These are phyloP conservation scores for Cryphonectria parasitica DNA, from an alignment of 2,329 filamentous ascomycete species.

Conservation along the genomic window DNA sequence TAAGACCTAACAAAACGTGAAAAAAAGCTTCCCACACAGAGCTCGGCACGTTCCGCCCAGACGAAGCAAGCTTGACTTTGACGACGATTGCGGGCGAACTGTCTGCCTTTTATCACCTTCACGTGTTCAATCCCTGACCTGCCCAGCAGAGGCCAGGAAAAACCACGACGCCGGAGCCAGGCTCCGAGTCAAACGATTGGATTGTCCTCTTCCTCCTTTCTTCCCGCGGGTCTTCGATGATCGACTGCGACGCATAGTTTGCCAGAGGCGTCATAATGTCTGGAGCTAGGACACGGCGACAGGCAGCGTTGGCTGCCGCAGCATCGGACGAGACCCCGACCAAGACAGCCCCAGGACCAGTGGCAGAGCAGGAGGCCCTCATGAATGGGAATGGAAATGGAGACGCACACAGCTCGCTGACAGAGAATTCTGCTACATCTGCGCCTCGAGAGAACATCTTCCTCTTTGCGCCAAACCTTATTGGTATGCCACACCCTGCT, in stretches of 20 bases:
- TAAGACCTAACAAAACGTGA: not conserved
- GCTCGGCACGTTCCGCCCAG: not conserved
- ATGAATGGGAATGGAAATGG: slow-evolving; percentile 57
- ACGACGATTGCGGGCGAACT: not conserved
- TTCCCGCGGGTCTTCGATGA: slow-evolving; percentile 7
- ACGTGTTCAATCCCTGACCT: not conserved
- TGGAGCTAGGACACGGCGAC: slow-evolving; percentile 32
- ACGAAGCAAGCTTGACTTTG: not conserved
- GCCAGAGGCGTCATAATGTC: slow-evolving; percentile 28
- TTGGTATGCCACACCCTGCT: slow-evolving; percentile 58
- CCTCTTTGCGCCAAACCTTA: slow-evolving; percentile 79
- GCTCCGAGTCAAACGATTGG: not conserved
- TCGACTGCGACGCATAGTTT: slow-evolving; percentile 17
- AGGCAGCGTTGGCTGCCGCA: slow-evolving; percentile 31
- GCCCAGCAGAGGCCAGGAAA: not conserved
- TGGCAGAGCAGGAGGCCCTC: slow-evolving; percentile 31
- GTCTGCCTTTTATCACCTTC: not conserved
- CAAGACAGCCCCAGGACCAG: slow-evolving; percentile 37
- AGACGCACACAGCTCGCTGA: slow-evolving; percentile 39
- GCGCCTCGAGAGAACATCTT: slow-evolving; percentile 72
- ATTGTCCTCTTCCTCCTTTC: not conserved
- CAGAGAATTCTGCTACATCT: slow-evolving; percentile 42
- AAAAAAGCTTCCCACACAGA: not conserved
- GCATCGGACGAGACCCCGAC: slow-evolving; percentile 32
- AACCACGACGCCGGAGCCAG: too few species aligned